phyloP scores from a whole-genome alignment of 129 eudicot species.

The Glebionis coronaria region DNA sequence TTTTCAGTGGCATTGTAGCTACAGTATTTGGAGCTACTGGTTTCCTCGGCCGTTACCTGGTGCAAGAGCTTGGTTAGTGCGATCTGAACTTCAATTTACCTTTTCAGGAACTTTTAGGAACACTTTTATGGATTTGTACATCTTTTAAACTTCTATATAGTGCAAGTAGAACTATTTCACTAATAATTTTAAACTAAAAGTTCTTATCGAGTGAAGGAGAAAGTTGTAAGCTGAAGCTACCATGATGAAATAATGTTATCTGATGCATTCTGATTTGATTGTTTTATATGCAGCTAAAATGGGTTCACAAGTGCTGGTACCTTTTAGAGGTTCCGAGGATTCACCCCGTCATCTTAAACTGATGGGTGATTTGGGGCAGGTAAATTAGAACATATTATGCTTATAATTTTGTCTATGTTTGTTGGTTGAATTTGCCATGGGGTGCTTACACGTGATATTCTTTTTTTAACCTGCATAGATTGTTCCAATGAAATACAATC shows the following conservation, averaged over 20 bases:
- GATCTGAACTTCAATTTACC: background rate
- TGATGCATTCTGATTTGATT: constrained; percentile 19
- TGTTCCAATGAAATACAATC: constrained; percentile 95
- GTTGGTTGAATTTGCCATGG: constrained; percentile 1
- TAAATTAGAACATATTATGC: constrained; percentile 7
- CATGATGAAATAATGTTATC: background rate
- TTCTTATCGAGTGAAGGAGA: background rate
- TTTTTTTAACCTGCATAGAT: constrained; percentile 42
- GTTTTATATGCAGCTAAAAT: constrained; percentile 65
- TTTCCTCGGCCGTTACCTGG: constrained; percentile 92
- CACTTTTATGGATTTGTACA: background rate
- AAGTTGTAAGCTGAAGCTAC: constrained; percentile 3
- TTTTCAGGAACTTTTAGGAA: constrained; percentile 1
- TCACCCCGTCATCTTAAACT: constrained; percentile 93
- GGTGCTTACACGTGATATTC: background rate
- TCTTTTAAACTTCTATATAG: background rate
- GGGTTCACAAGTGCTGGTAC: constrained; percentile 98
- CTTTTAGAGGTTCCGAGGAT: constrained; percentile 97
- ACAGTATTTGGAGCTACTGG: constrained; percentile 98
- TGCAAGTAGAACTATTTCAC: too few relatives aligned
- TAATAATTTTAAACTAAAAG: background rate
- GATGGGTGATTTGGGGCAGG: constrained; percentile 99
- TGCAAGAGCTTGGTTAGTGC: constrained; percentile 88
- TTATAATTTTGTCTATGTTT: constrained; percentile 9
- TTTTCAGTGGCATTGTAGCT: constrained; percentile 88